These are phyloP conservation scores for Psilocybe cyanescens DNA, from an alignment of 768 basidiomycete species.

Conservation along the genomic window DNA sequence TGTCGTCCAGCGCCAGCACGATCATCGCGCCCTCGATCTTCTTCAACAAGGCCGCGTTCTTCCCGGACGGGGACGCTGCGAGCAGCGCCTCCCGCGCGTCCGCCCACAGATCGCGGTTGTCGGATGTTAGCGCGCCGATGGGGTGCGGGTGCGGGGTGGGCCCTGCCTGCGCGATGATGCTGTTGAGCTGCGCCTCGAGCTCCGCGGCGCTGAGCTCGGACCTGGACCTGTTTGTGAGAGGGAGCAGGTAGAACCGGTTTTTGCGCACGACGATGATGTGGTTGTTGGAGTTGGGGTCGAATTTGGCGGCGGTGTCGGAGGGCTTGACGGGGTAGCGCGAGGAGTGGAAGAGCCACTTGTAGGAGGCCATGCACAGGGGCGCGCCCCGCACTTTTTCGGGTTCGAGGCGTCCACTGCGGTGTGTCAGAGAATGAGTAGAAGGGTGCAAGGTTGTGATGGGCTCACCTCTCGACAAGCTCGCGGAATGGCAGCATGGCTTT, in stretches of 20 bases:
- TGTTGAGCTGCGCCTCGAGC: constrained; percentile 80
- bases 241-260: constrained; percentile 88
- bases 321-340: constrained; percentile 86
- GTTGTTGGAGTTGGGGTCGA: constrained; percentile 73
- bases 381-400: constrained; percentile 82
- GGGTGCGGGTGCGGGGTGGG: constrained; percentile 42
- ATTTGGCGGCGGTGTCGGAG: constrained; percentile 83
- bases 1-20: constrained; percentile 84
- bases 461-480: constrained; percentile 79
- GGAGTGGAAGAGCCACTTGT: constrained; percentile 97
- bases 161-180: constrained; percentile 69
- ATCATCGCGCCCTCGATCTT: constrained; percentile 92
- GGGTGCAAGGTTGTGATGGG: constrained; percentile 8
- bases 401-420: constrained; percentile 69
- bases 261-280: constrained; percentile 92
- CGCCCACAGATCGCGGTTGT: constrained; percentile 91
- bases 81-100: constrained; percentile 70
- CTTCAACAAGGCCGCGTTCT: constrained; percentile 70
- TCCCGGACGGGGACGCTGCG: constrained; percentile 51
- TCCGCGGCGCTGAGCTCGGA: constrained; percentile 77
- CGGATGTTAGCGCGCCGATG: constrained; percentile 84
- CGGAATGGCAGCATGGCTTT: constrained; percentile 89
- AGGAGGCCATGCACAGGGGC: constrained; percentile 91
- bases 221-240: constrained; percentile 66
- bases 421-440: neutral